phyloP scores from a whole-genome alignment of 495 filamentous ascomycete species.

The Thermothielavioides terrestris region DNA sequence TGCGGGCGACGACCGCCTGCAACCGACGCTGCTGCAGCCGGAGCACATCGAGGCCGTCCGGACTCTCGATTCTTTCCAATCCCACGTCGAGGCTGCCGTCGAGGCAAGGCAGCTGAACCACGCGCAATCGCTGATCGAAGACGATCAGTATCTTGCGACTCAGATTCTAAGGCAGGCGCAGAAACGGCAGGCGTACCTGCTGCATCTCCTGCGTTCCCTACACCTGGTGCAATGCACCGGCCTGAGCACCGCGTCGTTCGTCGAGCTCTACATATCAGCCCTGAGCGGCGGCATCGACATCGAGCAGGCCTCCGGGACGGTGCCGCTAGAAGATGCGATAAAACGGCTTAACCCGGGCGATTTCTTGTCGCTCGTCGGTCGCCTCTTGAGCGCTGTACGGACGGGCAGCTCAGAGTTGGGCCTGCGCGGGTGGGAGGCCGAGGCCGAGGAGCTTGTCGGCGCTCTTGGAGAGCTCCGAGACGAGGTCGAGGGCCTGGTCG shows the following conservation, averaged over 20 bases:
- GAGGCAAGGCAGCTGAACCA: conserved; percentile 25
- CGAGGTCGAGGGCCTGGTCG: conserved; percentile 32
- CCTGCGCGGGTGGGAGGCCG: conserved; percentile 25
- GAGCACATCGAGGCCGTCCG: conserved; percentile 68
- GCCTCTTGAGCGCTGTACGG: conserved; percentile 25
- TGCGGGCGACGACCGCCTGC: conserved; percentile 24
- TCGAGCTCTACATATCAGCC: conserved; percentile 32
- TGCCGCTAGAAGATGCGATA: conserved; percentile 29
- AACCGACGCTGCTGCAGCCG: conserved; percentile 34
- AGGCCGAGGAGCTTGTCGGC: conserved; percentile 24
- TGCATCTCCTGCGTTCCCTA: conserved; percentile 22
- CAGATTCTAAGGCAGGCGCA: conserved; percentile 17
- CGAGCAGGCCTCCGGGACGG: conserved; percentile 14
- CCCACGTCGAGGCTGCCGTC: conserved; percentile 34
- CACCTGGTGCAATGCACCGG: conserved; percentile 14
- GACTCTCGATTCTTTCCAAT: conserved; percentile 71
- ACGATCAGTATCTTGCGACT: conserved; percentile 29
- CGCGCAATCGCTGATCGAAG: conserved; percentile 32
- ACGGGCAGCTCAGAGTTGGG: conserved; percentile 33
- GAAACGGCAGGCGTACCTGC: conserved; percentile 16
- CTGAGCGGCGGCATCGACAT: conserved; percentile 29
- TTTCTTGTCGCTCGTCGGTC: conserved; percentile 27
- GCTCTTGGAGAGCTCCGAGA: conserved; percentile 33
- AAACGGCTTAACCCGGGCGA: conserved; percentile 36
- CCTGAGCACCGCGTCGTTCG: conserved; percentile 19